Evolutionary conservation across 2,329 filamentous ascomycete genomes (phyloP).

Genomic region (Aspergillus hortae): DNA sequence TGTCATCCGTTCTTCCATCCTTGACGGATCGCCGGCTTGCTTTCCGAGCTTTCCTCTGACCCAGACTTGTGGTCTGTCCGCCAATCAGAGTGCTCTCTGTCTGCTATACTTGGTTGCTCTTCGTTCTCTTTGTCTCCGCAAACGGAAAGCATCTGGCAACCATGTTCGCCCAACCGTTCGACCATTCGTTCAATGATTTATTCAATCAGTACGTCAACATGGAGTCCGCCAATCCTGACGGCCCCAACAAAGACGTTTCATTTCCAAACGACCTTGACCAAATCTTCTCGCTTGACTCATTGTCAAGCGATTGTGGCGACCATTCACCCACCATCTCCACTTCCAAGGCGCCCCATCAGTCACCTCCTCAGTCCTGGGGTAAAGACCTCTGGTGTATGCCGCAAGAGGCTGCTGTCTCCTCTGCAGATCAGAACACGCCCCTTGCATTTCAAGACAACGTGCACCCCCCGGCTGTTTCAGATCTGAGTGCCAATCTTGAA

Average conservation of each 20-base stretch:
- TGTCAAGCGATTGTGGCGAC: conserved; percentile 51
- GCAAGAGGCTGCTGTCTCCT: conserved; percentile 46
- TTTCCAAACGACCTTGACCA: conserved; percentile 50
- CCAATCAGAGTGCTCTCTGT: conserved; percentile 29
- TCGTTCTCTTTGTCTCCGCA: conserved; percentile 25
- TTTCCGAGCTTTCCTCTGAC: conserved; percentile 18
- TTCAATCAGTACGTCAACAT: conserved; percentile 63
- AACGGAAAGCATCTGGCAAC: conserved; percentile 50
- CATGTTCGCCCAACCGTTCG: conserved; percentile 45
- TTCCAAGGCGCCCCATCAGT: conserved; percentile 37
- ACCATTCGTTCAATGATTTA: conserved; percentile 58
- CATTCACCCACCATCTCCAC: conserved; percentile 49
- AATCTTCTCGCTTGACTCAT: conserved; percentile 49
- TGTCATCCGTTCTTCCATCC: conserved; percentile 5
- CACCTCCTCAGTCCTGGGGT: conserved; percentile 51
- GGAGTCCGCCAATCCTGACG: conserved; percentile 50
- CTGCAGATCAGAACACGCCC: conserved; percentile 25
- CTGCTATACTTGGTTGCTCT: conserved; percentile 13
- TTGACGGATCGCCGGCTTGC: conserved; percentile 18
- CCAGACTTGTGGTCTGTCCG: conserved; percentile 17
- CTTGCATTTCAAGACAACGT: conserved; percentile 36
- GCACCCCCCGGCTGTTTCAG: conserved; percentile 34
- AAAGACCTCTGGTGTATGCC: conserved; percentile 51
- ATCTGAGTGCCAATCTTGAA: conserved; percentile 31
- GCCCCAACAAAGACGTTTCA: conserved; percentile 44